Evolutionary conservation across 108 stramenopile species (phyloP).

Genomic region (Cylindrotheca fusiformis): DNA sequence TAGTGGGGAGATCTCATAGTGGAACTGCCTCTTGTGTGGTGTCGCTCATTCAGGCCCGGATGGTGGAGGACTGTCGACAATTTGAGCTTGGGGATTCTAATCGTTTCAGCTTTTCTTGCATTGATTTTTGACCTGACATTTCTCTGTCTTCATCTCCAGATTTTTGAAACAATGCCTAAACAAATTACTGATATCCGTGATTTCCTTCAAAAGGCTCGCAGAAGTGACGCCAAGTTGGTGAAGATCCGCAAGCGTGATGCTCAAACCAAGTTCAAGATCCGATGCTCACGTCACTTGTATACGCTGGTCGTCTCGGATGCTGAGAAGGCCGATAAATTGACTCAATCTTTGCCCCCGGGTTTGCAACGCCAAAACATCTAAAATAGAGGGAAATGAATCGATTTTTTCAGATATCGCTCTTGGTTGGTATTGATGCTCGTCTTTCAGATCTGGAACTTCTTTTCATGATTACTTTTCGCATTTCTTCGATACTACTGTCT

Average conservation of each 20-base stretch:
- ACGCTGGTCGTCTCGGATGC: slow-evolving; percentile 92
- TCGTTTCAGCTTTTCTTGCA: background rate
- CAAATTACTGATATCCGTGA: slow-evolving; percentile 94
- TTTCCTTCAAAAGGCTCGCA: slow-evolving; percentile 93
- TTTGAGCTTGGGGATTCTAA: no score
- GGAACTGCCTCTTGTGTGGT: no score
- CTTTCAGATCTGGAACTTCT: no score
- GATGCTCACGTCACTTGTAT: slow-evolving; percentile 95
- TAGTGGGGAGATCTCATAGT: no score
- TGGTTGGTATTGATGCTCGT: no score
- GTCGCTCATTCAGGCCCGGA: no score
- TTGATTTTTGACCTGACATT: no score
- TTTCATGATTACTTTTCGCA: no score
- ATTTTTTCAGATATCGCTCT: no score
- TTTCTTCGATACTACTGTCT: no score
- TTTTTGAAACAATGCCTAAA: slow-evolving; percentile 92
- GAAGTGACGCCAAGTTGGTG: slow-evolving; percentile 94
- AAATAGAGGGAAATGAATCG: slow-evolving; percentile 21
- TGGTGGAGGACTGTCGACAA: no score
- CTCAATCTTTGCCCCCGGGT: slow-evolving; percentile 95
- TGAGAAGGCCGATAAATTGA: slow-evolving; percentile 99
- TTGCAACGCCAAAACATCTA: slow-evolving; percentile 89
- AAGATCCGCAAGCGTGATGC: slow-evolving; percentile 92
- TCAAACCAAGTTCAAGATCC: slow-evolving; percentile 98
- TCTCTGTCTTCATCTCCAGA: no score